phyloP scores from a whole-genome alignment of 2,329 filamentous ascomycete species.

The Chlorencoelia australis region DNA sequence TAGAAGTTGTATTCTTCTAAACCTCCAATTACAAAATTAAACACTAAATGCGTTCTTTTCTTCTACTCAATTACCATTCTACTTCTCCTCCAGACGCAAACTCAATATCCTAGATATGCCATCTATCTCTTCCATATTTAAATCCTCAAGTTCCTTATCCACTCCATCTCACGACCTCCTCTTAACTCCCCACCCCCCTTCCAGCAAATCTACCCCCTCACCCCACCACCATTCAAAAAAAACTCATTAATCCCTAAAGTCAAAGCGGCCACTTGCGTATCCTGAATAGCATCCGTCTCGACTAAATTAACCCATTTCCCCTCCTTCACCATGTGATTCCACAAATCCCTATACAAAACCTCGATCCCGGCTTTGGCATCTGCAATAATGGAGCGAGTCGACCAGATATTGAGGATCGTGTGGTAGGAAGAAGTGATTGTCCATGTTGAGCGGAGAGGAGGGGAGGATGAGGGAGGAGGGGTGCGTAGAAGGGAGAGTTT shows the following conservation, averaged over 20 bases:
- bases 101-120: no score
- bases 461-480: not conserved
- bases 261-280: not conserved
- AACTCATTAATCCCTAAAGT: not conserved
- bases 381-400: slow-evolving; percentile 7
- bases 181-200: no score
- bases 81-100: no score
- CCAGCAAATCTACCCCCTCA: no score
- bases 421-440: slow-evolving; percentile 9
- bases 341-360: slow-evolving; percentile 6
- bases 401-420: slow-evolving; percentile 6
- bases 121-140: no score
- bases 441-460: slow-evolving; percentile 8
- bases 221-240: not conserved
- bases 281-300: not conserved
- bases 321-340: slow-evolving; percentile 2
- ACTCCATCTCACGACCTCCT: no score
- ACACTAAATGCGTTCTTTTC: no score
- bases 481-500: slow-evolving; percentile 5
- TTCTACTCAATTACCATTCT: no score
- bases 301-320: slow-evolving; percentile 3
- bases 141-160: no score
- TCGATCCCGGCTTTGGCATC: slow-evolving; percentile 6
- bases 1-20: no score
- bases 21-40: not conserved